Conservation (phyloP, 768 basidiomycete genomes). For the Fibroporia radiculosa region DNA sequence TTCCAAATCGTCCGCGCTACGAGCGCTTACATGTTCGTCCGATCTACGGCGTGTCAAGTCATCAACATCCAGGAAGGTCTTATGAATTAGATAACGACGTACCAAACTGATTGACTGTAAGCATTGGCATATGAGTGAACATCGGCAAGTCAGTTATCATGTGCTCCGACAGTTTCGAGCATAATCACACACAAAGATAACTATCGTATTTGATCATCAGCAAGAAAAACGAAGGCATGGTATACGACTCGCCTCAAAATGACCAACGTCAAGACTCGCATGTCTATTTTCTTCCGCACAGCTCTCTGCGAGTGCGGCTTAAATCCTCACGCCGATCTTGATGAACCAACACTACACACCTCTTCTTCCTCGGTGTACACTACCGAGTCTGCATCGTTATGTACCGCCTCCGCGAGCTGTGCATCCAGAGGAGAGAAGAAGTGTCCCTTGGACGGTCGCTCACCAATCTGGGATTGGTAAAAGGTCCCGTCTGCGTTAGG, state of each 20-base stretch:
- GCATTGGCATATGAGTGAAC: too few relatives aligned
- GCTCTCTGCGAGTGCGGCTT: constrained; percentile 21
- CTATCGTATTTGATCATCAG: constrained; percentile 18
- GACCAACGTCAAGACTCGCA: constrained; percentile 41
- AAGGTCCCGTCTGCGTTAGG: constrained; percentile 29
- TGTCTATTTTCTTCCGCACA: constrained; percentile 45
- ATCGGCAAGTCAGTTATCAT: too few relatives aligned
- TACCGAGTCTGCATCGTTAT: constrained; percentile 40
- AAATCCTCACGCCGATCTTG: background rate
- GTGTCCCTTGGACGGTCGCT: constrained; percentile 20
- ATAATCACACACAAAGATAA: constrained; percentile 36
- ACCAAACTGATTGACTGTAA: constrained; percentile 19
- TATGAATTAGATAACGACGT: background rate
- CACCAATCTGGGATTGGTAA: constrained; percentile 30
- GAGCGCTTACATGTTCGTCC: constrained; percentile 43
- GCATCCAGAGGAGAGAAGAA: constrained; percentile 21
- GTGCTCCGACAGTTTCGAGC: too few relatives aligned
- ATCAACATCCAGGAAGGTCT: background rate
- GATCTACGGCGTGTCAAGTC: constrained; percentile 26
- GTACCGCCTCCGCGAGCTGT: constrained; percentile 39
- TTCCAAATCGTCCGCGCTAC: background rate
- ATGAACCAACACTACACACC: constrained; percentile 19
- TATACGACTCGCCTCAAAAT: constrained; percentile 33
- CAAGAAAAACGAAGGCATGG: background rate
- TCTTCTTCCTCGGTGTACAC: constrained; percentile 44